Base-by-base conservation (phyloP, 1,284 basidiomycete genomes). In the Bothia castanella region DNA sequence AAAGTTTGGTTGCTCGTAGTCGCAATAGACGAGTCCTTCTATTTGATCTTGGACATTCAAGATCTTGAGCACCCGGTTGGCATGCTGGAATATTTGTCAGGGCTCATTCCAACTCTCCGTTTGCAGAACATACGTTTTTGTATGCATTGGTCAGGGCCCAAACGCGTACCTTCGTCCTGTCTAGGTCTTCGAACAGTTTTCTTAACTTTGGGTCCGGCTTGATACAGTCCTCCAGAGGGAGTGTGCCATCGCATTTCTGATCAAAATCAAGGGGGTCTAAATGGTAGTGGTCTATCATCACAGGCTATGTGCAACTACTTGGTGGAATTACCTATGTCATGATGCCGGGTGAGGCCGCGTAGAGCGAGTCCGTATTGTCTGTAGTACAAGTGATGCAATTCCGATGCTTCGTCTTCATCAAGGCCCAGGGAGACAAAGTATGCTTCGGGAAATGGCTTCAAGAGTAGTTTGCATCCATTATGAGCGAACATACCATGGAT, bases 191-290 rank as follows among this genome's bases (percentile, higher is more conserved):
- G 34, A 95, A 77, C 11, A 95, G 74, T 58, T 82, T 78, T 23
- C 83, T 80, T 23, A 90, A 67, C 12, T 63, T 63, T 9, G 82
- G 78, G 61, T 87, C 75, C 13, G 85, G 89, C 27, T 76, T 74
- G 55, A 95, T 82, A 71, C 89, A 84, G 1, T 86, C 76, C 61
- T 95, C 92, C 11, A 95, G 74, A 4, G 92, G 92, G 14, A 95
- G 73, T 14, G 87, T 81, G 5, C 85, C 86, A 59, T 95, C 92
- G 67, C 90, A 94, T 68, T 88, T 83, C 49, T 71, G 72, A 70
- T 95, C 89, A 64, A 93, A 95, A 63, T 94, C 92, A 49, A 94
- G 68, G 9, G 90, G 87, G 67, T 95, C 92, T 89, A 54, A 36
- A 32, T 39, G 41, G 42, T n/a, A n/a, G n/a, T 40, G 13, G 34